phyloP scores from a whole-genome alignment of 768 basidiomycete species.

The Amanita rubescens region DNA sequence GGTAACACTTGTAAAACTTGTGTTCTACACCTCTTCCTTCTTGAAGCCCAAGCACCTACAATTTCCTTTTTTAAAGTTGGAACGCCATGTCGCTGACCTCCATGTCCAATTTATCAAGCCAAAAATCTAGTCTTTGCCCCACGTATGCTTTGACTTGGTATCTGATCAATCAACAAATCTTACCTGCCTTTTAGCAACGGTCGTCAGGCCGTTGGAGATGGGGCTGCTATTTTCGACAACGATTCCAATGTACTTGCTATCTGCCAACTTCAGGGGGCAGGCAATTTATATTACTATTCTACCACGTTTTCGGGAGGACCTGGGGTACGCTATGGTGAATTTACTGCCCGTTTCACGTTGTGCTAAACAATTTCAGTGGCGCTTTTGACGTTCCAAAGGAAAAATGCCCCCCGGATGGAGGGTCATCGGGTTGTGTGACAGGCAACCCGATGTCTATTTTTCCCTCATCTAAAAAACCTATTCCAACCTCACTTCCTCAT shows the following conservation, averaged over 20 bases:
- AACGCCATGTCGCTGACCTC: slow-evolving; percentile 72
- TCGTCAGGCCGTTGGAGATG: slow-evolving; percentile 95
- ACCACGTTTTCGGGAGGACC: slow-evolving; percentile 93
- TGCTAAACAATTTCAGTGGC: slow-evolving; percentile 50
- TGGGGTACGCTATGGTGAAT: slow-evolving; percentile 49
- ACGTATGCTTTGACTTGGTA: slow-evolving; percentile 43
- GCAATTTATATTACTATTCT: slow-evolving; percentile 85
- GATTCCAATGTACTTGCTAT: slow-evolving; percentile 79
- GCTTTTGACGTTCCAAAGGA: slow-evolving; percentile 87
- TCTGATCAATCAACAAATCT: slow-evolving; percentile 9
- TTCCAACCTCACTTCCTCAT: slow-evolving; percentile 14
- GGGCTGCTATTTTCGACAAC: slow-evolving; percentile 78
- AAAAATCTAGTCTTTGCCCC: slow-evolving; percentile 93
- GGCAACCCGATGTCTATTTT: slow-evolving; percentile 67
- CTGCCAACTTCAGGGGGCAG: slow-evolving; percentile 74
- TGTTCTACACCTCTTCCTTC: no score
- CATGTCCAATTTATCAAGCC: slow-evolving; percentile 66
- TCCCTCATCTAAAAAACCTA: slow-evolving; percentile 7
- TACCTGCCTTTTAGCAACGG: slow-evolving; percentile 65
- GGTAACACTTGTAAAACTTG: no score
- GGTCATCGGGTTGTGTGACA: slow-evolving; percentile 96
- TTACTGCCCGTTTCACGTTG: background rate
- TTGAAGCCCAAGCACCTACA: no score
- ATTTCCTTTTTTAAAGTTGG: slow-evolving; percentile 62
- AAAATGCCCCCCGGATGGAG: slow-evolving; percentile 95